Conservation (phyloP, 768 basidiomycete genomes). For the Nidularia pulvinata region DNA sequence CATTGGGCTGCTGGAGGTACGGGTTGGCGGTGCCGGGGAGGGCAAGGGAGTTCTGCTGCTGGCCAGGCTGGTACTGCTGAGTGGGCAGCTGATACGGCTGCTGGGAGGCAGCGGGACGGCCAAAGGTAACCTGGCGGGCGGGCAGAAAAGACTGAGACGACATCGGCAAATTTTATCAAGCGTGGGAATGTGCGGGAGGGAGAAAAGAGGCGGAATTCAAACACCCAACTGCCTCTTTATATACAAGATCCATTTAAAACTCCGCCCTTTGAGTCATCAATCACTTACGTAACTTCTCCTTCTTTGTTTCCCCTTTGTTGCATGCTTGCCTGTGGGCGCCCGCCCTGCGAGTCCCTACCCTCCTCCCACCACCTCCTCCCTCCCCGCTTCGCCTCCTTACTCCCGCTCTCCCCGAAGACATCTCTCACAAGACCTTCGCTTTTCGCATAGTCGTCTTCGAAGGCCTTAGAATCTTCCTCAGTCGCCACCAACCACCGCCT, state of each 20-base stretch:
- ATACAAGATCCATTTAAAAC: slow-evolving; percentile 42
- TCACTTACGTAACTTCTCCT: slow-evolving; percentile 40
- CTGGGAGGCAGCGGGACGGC: slow-evolving; percentile 50
- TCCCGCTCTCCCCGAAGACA: slow-evolving; percentile 1
- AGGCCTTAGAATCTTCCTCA: not conserved
- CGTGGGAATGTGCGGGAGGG: slow-evolving; percentile 42
- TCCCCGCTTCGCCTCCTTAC: slow-evolving; percentile 2
- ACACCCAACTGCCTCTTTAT: slow-evolving; percentile 33
- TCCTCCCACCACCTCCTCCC: slow-evolving; percentile 5
- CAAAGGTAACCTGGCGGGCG: slow-evolving; percentile 79
- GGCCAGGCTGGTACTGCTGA: slow-evolving; percentile 36
- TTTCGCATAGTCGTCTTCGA: too few relatives aligned
- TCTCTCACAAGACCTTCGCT: too few relatives aligned
- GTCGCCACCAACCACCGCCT: not conserved
- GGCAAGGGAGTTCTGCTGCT: slow-evolving; percentile 27
- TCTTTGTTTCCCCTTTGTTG: slow-evolving; percentile 26
- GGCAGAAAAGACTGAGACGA: slow-evolving; percentile 74
- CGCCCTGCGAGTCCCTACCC: not conserved
- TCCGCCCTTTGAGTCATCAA: slow-evolving; percentile 39
- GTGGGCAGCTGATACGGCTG: too few relatives aligned
- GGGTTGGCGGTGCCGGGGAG: not conserved
- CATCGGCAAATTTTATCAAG: slow-evolving; percentile 32
- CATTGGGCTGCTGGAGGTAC: slow-evolving; percentile 41
- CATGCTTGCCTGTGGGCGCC: not conserved
- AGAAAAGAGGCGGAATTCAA: slow-evolving; percentile 24